A percentile compares a stretch with the other conserved stretches of the same genome.
Evolutionary conservation across 257 asterid species (phyloP).

Genomic region (Datura wrightii): DNA sequence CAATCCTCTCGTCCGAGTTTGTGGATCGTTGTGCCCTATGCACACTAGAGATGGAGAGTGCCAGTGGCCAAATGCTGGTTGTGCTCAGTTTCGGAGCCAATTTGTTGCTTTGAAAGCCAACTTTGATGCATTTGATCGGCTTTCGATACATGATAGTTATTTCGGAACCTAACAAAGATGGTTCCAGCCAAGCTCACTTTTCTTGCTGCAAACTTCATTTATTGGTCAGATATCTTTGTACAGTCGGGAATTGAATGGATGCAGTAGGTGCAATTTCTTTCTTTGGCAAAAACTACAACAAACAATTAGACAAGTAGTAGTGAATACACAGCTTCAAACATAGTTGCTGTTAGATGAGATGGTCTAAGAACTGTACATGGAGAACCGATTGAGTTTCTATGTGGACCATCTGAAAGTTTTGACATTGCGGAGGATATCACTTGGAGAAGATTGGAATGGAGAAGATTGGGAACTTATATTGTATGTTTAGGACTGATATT

Average conservation of each 20-base stretch:
- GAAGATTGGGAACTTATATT: background rate
- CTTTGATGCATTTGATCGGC: constrained; percentile 91
- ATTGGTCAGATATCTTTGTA: constrained; percentile 35
- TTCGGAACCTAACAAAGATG: constrained; percentile 59
- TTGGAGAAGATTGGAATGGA: background rate
- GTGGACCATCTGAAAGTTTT: constrained; percentile 16
- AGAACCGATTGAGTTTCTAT: constrained; percentile 5
- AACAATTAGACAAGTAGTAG: constrained; percentile 1
- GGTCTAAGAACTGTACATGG: constrained; percentile 8
- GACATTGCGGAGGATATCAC: background rate
- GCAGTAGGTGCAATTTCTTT: constrained; percentile 18
- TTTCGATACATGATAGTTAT: constrained; percentile 80
- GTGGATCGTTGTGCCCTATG: constrained; percentile 82
- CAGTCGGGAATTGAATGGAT: constrained; percentile 32
- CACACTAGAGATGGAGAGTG: constrained; percentile 84
- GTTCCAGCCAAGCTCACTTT: background rate
- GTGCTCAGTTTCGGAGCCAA: constrained; percentile 86
- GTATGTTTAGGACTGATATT: constrained; percentile 19
- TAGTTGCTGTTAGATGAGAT: constrained; percentile 27
- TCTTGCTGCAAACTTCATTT: constrained; percentile 25
- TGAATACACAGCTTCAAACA: background rate
- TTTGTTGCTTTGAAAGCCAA: constrained; percentile 88
- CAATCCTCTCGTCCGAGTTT: constrained; percentile 61
- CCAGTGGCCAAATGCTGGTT: constrained; percentile 86
- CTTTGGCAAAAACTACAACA: background rate